Base-by-base conservation (phyloP, 2,329 filamentous ascomycete genomes). In the Fusarium napiforme region DNA sequence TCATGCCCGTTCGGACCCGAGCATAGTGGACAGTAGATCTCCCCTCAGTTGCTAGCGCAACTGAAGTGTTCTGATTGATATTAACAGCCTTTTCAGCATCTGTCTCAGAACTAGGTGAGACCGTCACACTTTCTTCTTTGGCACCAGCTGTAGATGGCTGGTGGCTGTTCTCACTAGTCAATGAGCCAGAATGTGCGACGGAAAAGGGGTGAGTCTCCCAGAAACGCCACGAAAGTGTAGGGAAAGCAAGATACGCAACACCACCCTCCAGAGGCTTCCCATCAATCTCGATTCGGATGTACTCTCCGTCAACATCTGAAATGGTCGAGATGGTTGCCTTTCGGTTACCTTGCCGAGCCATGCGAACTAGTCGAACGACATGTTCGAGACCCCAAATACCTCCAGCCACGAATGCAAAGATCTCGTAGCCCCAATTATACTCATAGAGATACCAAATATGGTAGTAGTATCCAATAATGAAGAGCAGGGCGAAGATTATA, bases 181-280 rank as follows among this genome's bases (percentile, higher is more conserved):
- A 47, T 1, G 28, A 32, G 7, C 21, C 49, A 23, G 32, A 53
- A 30, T 32, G 50, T 26, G 72, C 73, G 12, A 82, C 78, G 0
- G 80, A 83, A 58, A 83, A 81, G 9, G 82, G 82, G 49, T 83
- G 81, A 26, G 71, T 81, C 52, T 82, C 81, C 82, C 81, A 83
- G 58, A 83, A 73, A 4, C 76, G 69, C 81, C 82, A 82, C 40
- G 75, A 72, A 18, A 83, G 60, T 0, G 79, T 78, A n/a, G 80
- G 80, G 57, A 82, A 83, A 71, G 76, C 78, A 2, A 83, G 75
- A 63, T 83, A 84, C 2, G 77, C 81, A 34, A 80, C 78, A 21
- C 81, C 80, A 7, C 81, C 79, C 4, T 69, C 55, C 5, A 69
- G 73, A 7, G 72, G 72, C 4, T 73, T 65, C 2, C 73, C 69